A percentile compares a stretch with the other conserved stretches of the same genome.
Evolutionary conservation across 345 rosid species (phyloP).

Genomic region (Heritiera littoralis): DNA sequence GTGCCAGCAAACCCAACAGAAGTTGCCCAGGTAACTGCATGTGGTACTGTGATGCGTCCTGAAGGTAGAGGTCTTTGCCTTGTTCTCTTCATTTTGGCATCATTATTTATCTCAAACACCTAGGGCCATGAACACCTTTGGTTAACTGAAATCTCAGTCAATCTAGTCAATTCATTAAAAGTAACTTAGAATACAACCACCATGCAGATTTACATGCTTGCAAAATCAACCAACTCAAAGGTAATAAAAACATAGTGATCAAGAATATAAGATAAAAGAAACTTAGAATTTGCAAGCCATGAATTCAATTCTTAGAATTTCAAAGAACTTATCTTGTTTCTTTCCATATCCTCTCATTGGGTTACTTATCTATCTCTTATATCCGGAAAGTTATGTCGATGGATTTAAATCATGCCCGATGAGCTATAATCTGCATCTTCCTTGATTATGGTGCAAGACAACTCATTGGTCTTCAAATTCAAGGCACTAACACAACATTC

Average conservation of each 20-base stretch:
- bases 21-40: constrained; percentile 82
- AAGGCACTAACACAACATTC: neutral
- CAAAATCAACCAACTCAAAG: constrained; percentile 2
- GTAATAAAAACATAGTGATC: neutral
- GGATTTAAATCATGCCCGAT: neutral
- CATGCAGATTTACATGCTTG: neutral
- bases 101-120: constrained; percentile 86
- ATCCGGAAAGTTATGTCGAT: neutral
- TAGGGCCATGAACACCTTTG: constrained; percentile 17
- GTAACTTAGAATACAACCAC: neutral
- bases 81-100: constrained; percentile 94
- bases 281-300: neutral
- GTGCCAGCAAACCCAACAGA: constrained; percentile 77
- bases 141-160: neutral
- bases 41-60: constrained; percentile 63
- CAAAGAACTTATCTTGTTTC: neutral
- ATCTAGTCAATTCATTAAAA: neutral
- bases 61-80: constrained; percentile 85
- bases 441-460: neutral
- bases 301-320: constrained; percentile 5
- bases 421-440: neutral
- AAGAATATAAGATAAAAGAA: neutral
- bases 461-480: neutral
- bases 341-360: neutral
- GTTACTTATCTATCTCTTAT: neutral